Base-by-base conservation (phyloP, 2,329 filamentous ascomycete genomes). In the Elsinoe batatas region DNA sequence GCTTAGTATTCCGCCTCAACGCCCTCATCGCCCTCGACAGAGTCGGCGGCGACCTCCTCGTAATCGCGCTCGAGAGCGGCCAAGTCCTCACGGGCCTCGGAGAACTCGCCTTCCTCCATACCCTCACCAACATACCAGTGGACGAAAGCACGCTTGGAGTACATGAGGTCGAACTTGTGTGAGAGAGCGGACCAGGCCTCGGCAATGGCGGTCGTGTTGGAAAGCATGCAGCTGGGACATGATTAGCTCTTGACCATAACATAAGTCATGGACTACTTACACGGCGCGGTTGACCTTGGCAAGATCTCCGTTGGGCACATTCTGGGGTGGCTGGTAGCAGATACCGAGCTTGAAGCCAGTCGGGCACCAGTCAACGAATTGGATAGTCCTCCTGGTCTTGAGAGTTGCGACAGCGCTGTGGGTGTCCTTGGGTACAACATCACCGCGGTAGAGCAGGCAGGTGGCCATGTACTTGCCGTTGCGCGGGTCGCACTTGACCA, bases 91-190 rank as follows among this genome's bases (percentile, higher is more conserved):
- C 93, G 91, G 62, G 93, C 93, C 81, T 98, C 93, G 57, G 89
- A 95, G 83, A 98, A 98, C 77, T 98, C 93, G 75, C 93, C 93
- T 76, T 98, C 93, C 82, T 98, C 93, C 93, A 98, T 98, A 84
- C 93, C 93, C 81, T 97, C 93, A 79, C 93, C 93, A 71, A 98
- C 93, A 69, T 97, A 98, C 93, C 93, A 98, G 79, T 98, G 93
- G 63, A 98, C 93, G 77, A 98, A 98, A 61, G 93, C 93, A 79
- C 93, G 93, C 87, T 98, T 98, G 74, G 89, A 94, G 85, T 97
- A 96, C 93, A 98, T 98, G 73, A 98, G 88, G 71, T 98, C 93
- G 79, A 98, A 98, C 80, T 98, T 98, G 82, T 86, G 83, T 60
- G 90, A 94, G 62, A 98, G 83, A 64, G 90, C 90, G 61, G 88